Base-by-base conservation (phyloP, 345 rosid genomes). In the Ricinus communis region DNA sequence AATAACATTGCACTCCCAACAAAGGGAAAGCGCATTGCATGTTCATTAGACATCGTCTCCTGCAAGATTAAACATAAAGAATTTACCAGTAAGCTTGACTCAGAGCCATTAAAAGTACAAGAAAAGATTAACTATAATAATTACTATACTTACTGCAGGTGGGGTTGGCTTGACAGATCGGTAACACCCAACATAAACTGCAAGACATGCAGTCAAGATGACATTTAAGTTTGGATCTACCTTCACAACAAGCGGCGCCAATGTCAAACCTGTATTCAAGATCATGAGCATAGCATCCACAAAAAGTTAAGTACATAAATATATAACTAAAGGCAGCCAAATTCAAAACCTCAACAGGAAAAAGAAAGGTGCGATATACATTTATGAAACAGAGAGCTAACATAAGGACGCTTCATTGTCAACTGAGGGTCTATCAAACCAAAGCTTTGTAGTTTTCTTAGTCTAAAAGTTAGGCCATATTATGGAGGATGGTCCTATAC, bases 21-120 rank as follows among this genome's bases (percentile, higher is more conserved):
- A 72, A 95, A 87, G 1, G 99, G 99, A 77, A 95, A 93, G 72
- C 98, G 97, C 99, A 95, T 95, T 6, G 99, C 99, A 79, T 95
- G 99, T 61, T 95, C 96, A 49, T 86, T 90, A 13, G 98, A 95
- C 99, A 95, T 90, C 0, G 97, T 90, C 82, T 95, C 98, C 99
- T 95, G 91, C 79, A 80, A 69, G 57, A 69, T 27, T 62, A 71
- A 76, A 70, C 28, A 60, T 0, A 47, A 18, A 1, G 71, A 65
- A 19, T 69, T n/a, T 51, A 62, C 51, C 72, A 46, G 9, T 53
- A 65, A 66, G 36, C 69, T 46, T 36, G 60, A 74, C 16, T 12
- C 9, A 28, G 27, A 52, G 16, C 67, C 50, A 16, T 5, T 18
- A n/a, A 49, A 72, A 59, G 43, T 13, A 14, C 27, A 46, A 8